A percentile compares a stretch with the other conserved stretches of the same genome.
These are phyloP conservation scores for Bretziella fagacearum DNA, from an alignment of 2,329 filamentous ascomycete genomes.

Conservation along the genomic window DNA sequence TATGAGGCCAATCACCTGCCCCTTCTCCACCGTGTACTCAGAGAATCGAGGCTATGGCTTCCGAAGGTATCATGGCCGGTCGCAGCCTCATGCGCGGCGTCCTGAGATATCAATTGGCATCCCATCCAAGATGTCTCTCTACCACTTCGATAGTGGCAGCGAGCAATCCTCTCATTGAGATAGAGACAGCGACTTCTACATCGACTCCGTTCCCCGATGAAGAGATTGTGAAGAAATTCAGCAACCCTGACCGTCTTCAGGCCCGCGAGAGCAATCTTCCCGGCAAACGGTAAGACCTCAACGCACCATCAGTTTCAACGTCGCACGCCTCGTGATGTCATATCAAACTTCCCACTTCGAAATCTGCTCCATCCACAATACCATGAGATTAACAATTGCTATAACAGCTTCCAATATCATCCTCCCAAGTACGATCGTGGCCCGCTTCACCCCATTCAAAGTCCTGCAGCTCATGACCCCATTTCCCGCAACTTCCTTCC, in stretches of 20 bases:
- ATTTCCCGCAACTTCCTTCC: slow-evolving; percentile 76
- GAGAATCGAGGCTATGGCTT: slow-evolving; percentile 14
- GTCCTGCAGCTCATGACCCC: slow-evolving; percentile 71
- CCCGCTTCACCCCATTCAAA: slow-evolving; percentile 81
- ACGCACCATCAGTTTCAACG: not conserved
- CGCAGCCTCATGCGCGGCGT: slow-evolving; percentile 15
- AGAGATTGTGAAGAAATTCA: slow-evolving; percentile 25
- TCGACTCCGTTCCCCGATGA: slow-evolving; percentile 25
- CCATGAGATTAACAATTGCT: not conserved
- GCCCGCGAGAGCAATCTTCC: slow-evolving; percentile 26
- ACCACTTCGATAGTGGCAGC: slow-evolving; percentile 8
- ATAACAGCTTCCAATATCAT: slow-evolving; percentile 72
- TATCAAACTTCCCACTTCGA: too few relatives aligned
- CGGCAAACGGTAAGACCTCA: slow-evolving; percentile 28
- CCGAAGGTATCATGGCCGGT: slow-evolving; percentile 17
- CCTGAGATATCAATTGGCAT: slow-evolving; percentile 12
- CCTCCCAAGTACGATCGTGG: slow-evolving; percentile 90
- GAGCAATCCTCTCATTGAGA: slow-evolving; percentile 9
- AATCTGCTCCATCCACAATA: not conserved
- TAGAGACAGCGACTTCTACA: slow-evolving; percentile 18
- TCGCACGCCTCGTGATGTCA: not conserved
- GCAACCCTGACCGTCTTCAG: slow-evolving; percentile 23
- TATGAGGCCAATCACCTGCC: not conserved
- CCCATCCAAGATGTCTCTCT: slow-evolving; percentile 16
- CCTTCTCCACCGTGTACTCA: not conserved